A percentile compares a stretch with the other conserved stretches of the same genome.
Evolutionary conservation across 129 eudicot species (phyloP).

Genomic region (Lonicera japonica): DNA sequence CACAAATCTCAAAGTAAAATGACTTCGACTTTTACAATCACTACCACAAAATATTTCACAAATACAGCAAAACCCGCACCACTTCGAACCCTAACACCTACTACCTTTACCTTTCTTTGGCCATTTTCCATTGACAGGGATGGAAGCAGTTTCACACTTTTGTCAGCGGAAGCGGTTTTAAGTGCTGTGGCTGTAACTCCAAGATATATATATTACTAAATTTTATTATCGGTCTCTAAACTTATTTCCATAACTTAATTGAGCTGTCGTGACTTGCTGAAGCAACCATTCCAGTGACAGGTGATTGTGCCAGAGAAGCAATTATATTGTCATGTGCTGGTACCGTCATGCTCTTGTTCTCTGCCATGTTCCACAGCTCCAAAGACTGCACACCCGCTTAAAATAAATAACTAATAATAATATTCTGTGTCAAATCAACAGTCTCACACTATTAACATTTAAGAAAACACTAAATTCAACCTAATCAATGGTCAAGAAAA

Average conservation of each 20-base stretch:
- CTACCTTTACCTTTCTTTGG: neutral
- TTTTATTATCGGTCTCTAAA: neutral
- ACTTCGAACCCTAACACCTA: too few species aligned
- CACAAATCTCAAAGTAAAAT: too few species aligned
- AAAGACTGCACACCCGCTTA: conserved; percentile 40
- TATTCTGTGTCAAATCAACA: too few species aligned
- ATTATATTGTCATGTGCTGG: conserved; percentile 76
- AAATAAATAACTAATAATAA: neutral
- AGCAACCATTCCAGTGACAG: conserved; percentile 88
- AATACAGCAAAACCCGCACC: too few species aligned
- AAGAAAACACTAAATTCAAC: too few species aligned
- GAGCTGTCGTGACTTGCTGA: conserved; percentile 83
- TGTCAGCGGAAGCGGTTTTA: too few species aligned
- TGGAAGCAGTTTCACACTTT: neutral
- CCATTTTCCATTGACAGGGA: neutral
- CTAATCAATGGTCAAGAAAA: too few species aligned
- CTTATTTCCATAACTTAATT: conserved; percentile 90
- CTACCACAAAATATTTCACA: too few species aligned
- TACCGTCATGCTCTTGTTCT: conserved; percentile 91
- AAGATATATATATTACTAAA: neutral
- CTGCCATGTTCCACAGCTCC: conserved; percentile 96
- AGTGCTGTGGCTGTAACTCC: neutral
- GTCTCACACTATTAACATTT: too few species aligned
- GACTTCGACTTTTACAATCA: too few species aligned
- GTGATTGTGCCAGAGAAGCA: conserved; percentile 79